Base-by-base conservation (phyloP, 306 rosid species). In the Cicer chorassanicum region DNA sequence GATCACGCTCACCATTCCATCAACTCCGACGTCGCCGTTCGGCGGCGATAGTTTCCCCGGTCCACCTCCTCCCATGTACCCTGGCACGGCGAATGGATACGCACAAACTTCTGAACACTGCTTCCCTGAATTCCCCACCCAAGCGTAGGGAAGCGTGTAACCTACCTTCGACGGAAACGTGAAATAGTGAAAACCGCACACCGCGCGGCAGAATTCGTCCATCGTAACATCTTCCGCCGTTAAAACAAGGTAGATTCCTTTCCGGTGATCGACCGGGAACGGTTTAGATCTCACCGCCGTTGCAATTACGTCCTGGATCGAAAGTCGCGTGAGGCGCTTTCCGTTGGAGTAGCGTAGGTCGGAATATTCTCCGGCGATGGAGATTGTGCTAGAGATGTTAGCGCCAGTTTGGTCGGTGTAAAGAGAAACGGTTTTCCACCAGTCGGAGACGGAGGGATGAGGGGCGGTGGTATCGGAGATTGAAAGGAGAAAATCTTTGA, bases 51-150 rank as follows among this genome's bases (percentile, higher is more conserved):
- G 56, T 0, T 82, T 85, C 6, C 87, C 93, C 0, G 96, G 88
- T 0, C 97, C 96, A 0, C 98, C 92, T 0, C 96, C 86, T 5
- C 71, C 85, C 97, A 93, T 91, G 83, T 93, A 93, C 0, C 77
- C 96, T 0, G 98, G 97, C 0, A 93, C 53, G 0, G 98, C 96
- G 39, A 93, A 93, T 0, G 98, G 98, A 74, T 93, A 93, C 1
- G 98, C 97, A 65, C 97, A 93, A 2, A 93, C 93, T 24, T 93
- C 98, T 1, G 97, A 91, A 70, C 98, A 93, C 43, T 93, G 98
- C 81, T 87, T 84, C 12, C 88, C 97, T 5, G 98, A 93, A 51
- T 93, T 89, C 1, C 98, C 98, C 0, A 93, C 77, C 98, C 98
- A 93, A 8, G 97, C 98, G 84, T 91, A 93, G 0, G 97, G 98